Evolutionary conservation across 371 early-diverging fungal genomes (phyloP).

Genomic region (Mortierella sp.): DNA sequence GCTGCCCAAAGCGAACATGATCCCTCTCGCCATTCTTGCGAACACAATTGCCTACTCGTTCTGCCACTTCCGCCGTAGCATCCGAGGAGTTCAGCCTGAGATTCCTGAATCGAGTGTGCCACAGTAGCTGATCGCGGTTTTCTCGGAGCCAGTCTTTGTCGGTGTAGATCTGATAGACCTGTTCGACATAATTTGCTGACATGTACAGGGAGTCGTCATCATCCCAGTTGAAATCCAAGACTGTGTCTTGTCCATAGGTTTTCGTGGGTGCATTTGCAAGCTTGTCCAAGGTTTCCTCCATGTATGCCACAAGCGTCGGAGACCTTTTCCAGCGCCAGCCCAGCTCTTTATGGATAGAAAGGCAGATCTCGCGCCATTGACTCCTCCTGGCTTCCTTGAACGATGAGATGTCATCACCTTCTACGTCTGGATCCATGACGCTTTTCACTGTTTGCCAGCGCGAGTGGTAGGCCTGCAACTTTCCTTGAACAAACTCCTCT

Average conservation of each 20-base stretch:
- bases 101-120: slow-evolving; percentile 21
- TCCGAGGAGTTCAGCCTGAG: slow-evolving; percentile 21
- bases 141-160: slow-evolving; percentile 16
- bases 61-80: slow-evolving; percentile 5
- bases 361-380: slow-evolving; percentile 20
- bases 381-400: slow-evolving; percentile 16
- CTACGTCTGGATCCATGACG: slow-evolving; percentile 23
- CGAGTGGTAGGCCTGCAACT: slow-evolving; percentile 13
- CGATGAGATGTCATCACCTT: slow-evolving; percentile 18
- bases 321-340: slow-evolving; percentile 52
- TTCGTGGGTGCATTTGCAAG: slow-evolving; percentile 20
- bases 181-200: background rate
- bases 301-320: slow-evolving; percentile 32
- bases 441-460: slow-evolving; percentile 44
- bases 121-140: slow-evolving; percentile 19
- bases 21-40: slow-evolving; percentile 29
- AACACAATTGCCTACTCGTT: slow-evolving; percentile 9
- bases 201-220: no score
- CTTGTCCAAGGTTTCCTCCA: slow-evolving; percentile 14
- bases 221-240: slow-evolving; percentile 21
- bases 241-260: slow-evolving; percentile 24
- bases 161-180: slow-evolving; percentile 9
- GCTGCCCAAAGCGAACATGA: slow-evolving; percentile 9
- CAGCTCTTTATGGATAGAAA: background rate
- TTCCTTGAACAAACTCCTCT: slow-evolving; percentile 30